Evolutionary conservation across 306 rosid species (phyloP).

Genomic region (Trifolium repens): DNA sequence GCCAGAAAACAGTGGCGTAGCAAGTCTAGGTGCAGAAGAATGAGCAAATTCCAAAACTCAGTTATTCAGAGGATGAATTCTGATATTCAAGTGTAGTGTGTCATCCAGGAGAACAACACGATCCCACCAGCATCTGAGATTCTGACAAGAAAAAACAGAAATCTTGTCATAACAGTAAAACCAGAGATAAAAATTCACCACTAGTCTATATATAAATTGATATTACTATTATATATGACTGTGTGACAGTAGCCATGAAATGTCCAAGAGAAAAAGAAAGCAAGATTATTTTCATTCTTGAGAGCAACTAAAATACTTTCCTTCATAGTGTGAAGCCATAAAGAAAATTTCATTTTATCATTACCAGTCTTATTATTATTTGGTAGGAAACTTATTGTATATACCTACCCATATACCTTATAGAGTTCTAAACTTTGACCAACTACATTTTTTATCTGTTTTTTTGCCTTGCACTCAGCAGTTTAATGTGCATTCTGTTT

Average conservation of each 20-base stretch:
- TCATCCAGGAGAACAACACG: slow-evolving; percentile 25
- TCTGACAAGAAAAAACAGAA: slow-evolving; percentile 42
- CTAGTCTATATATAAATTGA: slow-evolving; percentile 10
- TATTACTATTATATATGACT: slow-evolving; percentile 2
- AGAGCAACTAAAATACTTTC: slow-evolving; percentile 2
- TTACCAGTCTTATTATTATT: slow-evolving; percentile 2
- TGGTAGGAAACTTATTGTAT: slow-evolving; percentile 18
- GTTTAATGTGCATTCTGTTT: slow-evolving; percentile 20
- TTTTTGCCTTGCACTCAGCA: neutral
- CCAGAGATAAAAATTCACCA: slow-evolving; percentile 21
- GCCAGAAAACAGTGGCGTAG: slow-evolving; percentile 25
- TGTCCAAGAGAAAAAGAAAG: slow-evolving; percentile 12
- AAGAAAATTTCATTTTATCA: neutral
- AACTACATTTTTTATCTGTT: neutral
- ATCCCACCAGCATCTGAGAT: slow-evolving; percentile 37
- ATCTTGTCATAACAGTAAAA: slow-evolving; percentile 22
- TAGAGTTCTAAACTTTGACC: slow-evolving; percentile 6
- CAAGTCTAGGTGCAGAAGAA: slow-evolving; percentile 15
- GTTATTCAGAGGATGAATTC: slow-evolving; percentile 4
- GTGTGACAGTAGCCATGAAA: slow-evolving; percentile 6
- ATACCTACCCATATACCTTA: neutral
- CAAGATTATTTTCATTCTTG: slow-evolving; percentile 16
- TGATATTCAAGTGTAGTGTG: slow-evolving; percentile 22
- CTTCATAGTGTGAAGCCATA: slow-evolving; percentile 20
- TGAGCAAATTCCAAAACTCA: slow-evolving; percentile 25